Evolutionary conservation across 768 basidiomycete genomes (phyloP), one percentile per base, ranked within the genome.

Genomic region (Porpolomopsis calyptriformis): DNA sequence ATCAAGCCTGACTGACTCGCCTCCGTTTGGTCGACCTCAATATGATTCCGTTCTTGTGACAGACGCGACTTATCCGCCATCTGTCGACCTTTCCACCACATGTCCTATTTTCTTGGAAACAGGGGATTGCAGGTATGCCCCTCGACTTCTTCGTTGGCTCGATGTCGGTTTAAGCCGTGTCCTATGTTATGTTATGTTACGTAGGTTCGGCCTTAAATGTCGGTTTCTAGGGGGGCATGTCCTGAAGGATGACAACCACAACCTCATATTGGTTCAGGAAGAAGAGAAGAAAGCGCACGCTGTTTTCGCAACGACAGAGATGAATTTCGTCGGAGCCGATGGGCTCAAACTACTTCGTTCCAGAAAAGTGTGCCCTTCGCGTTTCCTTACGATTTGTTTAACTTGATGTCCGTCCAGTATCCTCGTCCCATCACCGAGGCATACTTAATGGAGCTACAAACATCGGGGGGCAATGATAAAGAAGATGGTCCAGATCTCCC

Each of bases 211-310:
- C 9, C 81, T 86, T 61, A 89, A 91, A 61, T 99, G 96, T 60
- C 79, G 96, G 2, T 96, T 85, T 63, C 73, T 96, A 4, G 82
- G 84, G 10, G 81, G 76, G 2, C 94, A 99, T 61, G 64, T 83
- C 9, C 63, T 57, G 14, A 63, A 64, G 27, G 67, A 72, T 25
- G 70, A 69, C 12, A 29, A 12, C 1, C 78, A 76, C 1, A 51
- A 61, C 2, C 53, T 76, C 12, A 60, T 60, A 20, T 56, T 83
- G 1, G 49, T 72, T 0, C 64, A 64, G 4, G 78, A 89, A 53
- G 74, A 77, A 48, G 76, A 78, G 31, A 81, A 74, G 59, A 74
- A 75, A 56, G 74, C 71, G 16, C 64, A 54, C 24, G 54, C 67
- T 0, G 74, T 72, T 9, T 50, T 70, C 2, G 62, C 72, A 0